Base-by-base conservation (phyloP, 2,329 filamentous ascomycete genomes). In the Talaromyces atroroseus region DNA sequence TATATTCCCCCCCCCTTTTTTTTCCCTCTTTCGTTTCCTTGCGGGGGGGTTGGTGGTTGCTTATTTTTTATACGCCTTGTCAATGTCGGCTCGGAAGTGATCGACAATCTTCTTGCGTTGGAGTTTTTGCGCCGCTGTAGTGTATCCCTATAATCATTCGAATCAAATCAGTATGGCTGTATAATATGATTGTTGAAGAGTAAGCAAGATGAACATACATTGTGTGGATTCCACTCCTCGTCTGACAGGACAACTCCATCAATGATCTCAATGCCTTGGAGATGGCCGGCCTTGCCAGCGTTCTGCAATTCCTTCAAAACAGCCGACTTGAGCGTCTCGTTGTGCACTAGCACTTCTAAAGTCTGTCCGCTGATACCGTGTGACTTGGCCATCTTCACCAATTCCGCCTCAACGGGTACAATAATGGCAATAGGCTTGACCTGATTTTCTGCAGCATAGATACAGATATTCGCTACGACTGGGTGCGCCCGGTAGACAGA, bases 391-490 rank as follows among this genome's bases (percentile, higher is more conserved):
- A 84, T 59, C 66, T 82, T 79, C 74, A 82, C 81, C 59, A 84
- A 69, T 6, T 78, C 77, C 4, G 76, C 70, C 67, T 85, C 82
- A 5, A 78, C 74, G 3, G 82, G 82, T 2, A 84, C 80, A 81
- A 96, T 87, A 64, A 96, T 83, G 36, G 91, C 92, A 58, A 96
- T 81, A 7, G 92, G 90, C 68, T 89, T 89, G 60, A 83, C 80
- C 71, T 90, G 83, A 63, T 87, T 82, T 62, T 82, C 74, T 58
- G 90, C 88, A 44, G 90, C 92, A 68, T 94, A 88, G 44, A 96
- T 82, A 79, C 94, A 94, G 69, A 96, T 85, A 75, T 95, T 95
- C 59, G 83, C 82, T 20, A 96, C 90, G 10, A 88, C 82, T n/a
- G 84, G 81, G 10, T 82, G 83, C 47, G 89, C 86, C 60, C 92